Percentiles rank a stretch among this genome's conserved stretches.
These are phyloP conservation scores for Adansonia rubrostipa DNA, from an alignment of 441 rosid species.

Conservation along the genomic window DNA sequence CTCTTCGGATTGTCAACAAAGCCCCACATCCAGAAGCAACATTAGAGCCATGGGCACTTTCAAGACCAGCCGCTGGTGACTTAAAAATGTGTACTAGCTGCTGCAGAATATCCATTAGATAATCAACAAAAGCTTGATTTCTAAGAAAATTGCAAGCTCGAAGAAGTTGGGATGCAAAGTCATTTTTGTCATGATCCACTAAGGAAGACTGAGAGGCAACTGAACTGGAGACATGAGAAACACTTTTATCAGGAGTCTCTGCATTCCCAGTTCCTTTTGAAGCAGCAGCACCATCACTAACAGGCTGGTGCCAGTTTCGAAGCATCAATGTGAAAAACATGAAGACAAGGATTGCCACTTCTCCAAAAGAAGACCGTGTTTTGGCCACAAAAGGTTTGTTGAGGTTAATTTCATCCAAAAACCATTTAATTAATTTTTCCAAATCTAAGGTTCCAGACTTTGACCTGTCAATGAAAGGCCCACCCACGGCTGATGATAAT, in stretches of 20 bases:
- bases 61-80: constrained; percentile 70
- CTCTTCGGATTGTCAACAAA: constrained; percentile 86
- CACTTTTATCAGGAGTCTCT: constrained; percentile 71
- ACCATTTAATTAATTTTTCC: constrained; percentile 93
- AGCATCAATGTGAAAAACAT: constrained; percentile 99
- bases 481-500: constrained; percentile 96
- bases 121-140: constrained; percentile 89
- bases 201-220: constrained; percentile 62
- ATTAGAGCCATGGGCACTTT: constrained; percentile 64
- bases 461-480: constrained; percentile 93
- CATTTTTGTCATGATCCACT: constrained; percentile 89
- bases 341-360: constrained; percentile 92
- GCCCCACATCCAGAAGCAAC: constrained; percentile 98
- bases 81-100: constrained; percentile 93
- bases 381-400: constrained; percentile 73
- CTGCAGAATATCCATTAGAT: constrained; percentile 97
- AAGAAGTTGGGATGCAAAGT: constrained; percentile 83
- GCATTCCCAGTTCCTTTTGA: constrained; percentile 58
- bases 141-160: constrained; percentile 89
- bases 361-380: constrained; percentile 86
- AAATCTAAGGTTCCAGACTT: constrained; percentile 83
- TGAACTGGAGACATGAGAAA: constrained; percentile 52
- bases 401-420: constrained; percentile 87
- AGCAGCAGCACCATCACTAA: constrained; percentile 63
- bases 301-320: constrained; percentile 99